These are phyloP conservation scores for Candida nanaspora DNA, from an alignment of 805 yeast genomes.

Conservation along the genomic window DNA sequence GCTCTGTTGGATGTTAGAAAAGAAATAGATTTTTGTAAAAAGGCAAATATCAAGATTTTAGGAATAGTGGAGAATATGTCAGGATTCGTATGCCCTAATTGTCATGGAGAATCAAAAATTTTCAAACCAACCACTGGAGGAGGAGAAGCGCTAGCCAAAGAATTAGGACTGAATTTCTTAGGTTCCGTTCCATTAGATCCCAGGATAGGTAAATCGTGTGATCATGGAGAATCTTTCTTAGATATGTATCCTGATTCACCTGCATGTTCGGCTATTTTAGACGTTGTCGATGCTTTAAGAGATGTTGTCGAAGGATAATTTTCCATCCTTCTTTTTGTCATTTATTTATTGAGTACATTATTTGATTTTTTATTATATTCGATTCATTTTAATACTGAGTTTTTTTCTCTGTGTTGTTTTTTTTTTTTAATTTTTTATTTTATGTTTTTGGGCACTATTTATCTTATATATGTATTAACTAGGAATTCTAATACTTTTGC, in stretches of 20 bases:
- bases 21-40: conserved; percentile 89
- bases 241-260: conserved; percentile 89
- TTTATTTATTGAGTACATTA: neutral
- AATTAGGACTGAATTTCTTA: conserved; percentile 66
- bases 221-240: conserved; percentile 74
- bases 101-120: conserved; percentile 83
- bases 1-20: conserved; percentile 91
- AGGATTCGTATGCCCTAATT: conserved; percentile 95
- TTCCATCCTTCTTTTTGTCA: neutral
- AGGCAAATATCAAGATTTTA: conserved; percentile 77
- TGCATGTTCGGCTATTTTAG: conserved; percentile 77
- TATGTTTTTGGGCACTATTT: no score
- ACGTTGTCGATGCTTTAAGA: conserved; percentile 68
- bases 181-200: conserved; percentile 97
- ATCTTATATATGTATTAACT: no score
- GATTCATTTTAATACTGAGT: no score
- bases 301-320: conserved; percentile 27
- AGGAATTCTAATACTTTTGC: no score
- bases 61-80: conserved; percentile 98
- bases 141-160: conserved; percentile 77
- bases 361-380: neutral
- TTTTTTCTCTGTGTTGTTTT: no score
- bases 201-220: conserved; percentile 84
- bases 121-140: conserved; percentile 98
- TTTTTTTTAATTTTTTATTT: no score